Conservation (phyloP, 148 eudicot genomes). For the Beta vulgaris region DNA sequence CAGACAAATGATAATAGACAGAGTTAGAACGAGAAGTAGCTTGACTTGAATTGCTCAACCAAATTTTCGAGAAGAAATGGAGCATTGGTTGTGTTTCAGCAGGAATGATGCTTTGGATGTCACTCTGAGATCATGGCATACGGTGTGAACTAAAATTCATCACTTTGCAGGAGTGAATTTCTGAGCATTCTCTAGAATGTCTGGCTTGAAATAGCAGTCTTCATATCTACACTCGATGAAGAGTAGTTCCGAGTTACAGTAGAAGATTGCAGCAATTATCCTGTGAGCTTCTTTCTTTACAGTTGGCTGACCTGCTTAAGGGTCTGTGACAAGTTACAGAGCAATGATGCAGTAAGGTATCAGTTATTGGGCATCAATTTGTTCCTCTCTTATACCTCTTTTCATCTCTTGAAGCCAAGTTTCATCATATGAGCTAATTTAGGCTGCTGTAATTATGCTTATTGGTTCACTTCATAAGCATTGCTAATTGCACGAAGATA, state of each 20-base stretch:
- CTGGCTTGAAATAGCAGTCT: not conserved
- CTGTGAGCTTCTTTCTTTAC: not conserved
- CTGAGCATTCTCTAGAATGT: not conserved
- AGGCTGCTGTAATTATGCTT: not conserved
- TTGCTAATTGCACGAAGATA: not conserved
- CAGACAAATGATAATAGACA: conserved; percentile 86
- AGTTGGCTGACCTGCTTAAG: not conserved
- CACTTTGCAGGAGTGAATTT: not conserved
- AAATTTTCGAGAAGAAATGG: not conserved
- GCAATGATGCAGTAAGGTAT: not conserved
- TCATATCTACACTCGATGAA: not conserved
- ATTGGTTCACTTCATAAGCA: not conserved
- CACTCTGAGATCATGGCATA: conserved; percentile 6
- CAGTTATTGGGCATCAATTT: not conserved
- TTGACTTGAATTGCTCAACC: conserved; percentile 24
- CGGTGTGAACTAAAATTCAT: not conserved
- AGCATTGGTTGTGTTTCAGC: conserved; percentile 5
- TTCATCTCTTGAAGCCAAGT: not conserved
- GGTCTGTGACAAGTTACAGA: not conserved
- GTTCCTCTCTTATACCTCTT: not conserved
- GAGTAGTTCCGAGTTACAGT: not conserved
- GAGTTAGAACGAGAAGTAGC: conserved; percentile 74
- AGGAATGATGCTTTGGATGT: not conserved
- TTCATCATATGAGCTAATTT: not conserved
- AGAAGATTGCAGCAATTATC: not conserved